Percentiles rank a stretch among this genome's conserved stretches.
These are phyloP conservation scores for Trichothecium roseum DNA, from an alignment of 2,329 filamentous ascomycete species.

Conservation along the genomic window DNA sequence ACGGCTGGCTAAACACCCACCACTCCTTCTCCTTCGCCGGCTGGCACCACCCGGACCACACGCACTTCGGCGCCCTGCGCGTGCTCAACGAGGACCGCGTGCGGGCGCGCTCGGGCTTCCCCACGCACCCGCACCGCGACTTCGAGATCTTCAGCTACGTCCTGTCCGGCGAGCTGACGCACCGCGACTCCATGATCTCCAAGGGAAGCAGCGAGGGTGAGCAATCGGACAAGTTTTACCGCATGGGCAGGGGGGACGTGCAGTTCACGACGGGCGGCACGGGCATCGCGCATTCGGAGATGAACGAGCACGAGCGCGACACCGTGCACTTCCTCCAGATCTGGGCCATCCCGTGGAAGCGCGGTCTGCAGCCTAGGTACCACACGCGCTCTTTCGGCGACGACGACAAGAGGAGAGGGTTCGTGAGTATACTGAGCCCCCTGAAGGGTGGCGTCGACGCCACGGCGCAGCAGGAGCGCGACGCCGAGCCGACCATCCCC, in stretches of 20 bases:
- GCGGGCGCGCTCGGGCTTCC: conserved; percentile 63
- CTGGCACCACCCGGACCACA: conserved; percentile 56
- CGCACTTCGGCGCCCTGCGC: conserved; percentile 63
- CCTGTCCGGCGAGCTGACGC: conserved; percentile 74
- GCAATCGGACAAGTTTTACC: conserved; percentile 53
- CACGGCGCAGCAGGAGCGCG: conserved; percentile 50
- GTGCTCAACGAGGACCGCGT: conserved; percentile 89
- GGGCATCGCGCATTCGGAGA: conserved; percentile 70
- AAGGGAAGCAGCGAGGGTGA: conserved; percentile 49
- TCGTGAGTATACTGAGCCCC: conserved; percentile 68
- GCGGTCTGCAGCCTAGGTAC: conserved; percentile 63
- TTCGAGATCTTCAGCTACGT: conserved; percentile 89
- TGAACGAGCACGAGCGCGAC: conserved; percentile 62
- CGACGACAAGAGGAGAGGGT: conserved; percentile 57
- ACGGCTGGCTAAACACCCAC: conserved; percentile 81
- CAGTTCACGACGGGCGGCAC: conserved; percentile 87
- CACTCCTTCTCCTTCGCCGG: conserved; percentile 78
- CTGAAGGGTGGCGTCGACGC: conserved; percentile 57
- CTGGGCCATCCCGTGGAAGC: conserved; percentile 72
- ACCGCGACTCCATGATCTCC: conserved; percentile 75
- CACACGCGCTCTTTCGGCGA: conserved; percentile 66
- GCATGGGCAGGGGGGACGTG: conserved; percentile 70
- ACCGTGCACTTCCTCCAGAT: conserved; percentile 83
- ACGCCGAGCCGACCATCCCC: conserved; percentile 47
- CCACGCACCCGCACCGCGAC: conserved; percentile 74